phyloP scores from a whole-genome alignment of 768 basidiomycete species.

The Rhizopogon salebrosus region DNA sequence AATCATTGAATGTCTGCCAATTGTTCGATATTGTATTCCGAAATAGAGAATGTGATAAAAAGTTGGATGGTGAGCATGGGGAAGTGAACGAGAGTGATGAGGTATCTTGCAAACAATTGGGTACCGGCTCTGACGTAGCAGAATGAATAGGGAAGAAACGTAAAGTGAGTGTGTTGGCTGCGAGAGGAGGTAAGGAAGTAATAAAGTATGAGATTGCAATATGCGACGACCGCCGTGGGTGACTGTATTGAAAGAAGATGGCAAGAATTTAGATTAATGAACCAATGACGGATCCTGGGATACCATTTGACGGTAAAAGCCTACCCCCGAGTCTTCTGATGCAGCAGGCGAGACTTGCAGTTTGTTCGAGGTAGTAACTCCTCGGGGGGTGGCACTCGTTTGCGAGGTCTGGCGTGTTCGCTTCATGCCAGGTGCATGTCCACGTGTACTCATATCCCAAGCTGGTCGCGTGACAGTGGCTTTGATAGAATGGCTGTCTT shows the following conservation, averaged over 20 bases:
- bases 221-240: slow-evolving; percentile 15
- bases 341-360: slow-evolving; percentile 63
- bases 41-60: slow-evolving; percentile 34
- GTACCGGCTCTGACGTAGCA: slow-evolving; percentile 18
- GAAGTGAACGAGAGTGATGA: slow-evolving; percentile 23
- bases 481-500: slow-evolving; percentile 62
- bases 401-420: slow-evolving; percentile 71
- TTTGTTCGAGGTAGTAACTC: slow-evolving; percentile 32
- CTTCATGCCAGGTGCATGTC: slow-evolving; percentile 34
- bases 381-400: slow-evolving; percentile 53
- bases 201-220: slow-evolving; percentile 23
- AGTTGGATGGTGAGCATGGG: slow-evolving; percentile 3
- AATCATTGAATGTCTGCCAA: slow-evolving; percentile 3
- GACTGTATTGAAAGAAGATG: slow-evolving; percentile 12
- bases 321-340: slow-evolving; percentile 71
- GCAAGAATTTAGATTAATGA: slow-evolving; percentile 14
- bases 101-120: slow-evolving; percentile 29
- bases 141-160: slow-evolving; percentile 10
- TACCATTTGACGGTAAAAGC: slow-evolving; percentile 77
- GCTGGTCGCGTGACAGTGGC: slow-evolving; percentile 72
- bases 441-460: slow-evolving; percentile 63
- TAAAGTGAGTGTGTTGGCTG: slow-evolving; percentile 24
- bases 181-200: slow-evolving; percentile 13
- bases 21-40: slow-evolving; percentile 28
- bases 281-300: slow-evolving; percentile 69